phyloP scores from a whole-genome alignment of 202 grass and related monocot species.

The Digitaria exilis region DNA sequence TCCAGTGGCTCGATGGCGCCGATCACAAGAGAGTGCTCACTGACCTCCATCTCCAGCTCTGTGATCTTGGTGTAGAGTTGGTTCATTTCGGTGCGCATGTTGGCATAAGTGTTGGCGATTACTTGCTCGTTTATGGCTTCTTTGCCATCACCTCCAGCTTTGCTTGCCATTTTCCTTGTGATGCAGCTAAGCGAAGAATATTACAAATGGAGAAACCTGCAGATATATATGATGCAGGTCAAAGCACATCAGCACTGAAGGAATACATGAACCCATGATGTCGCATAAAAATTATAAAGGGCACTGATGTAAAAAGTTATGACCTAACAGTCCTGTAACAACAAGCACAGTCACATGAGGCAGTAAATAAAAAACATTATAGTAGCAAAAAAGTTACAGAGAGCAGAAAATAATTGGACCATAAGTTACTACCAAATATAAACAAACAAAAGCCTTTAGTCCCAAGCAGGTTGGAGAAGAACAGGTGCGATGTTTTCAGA shows the following conservation, averaged over 20 bases:
- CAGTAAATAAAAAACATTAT: neutral
- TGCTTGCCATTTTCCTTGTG: slow-evolving; percentile 55
- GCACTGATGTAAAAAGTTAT: neutral
- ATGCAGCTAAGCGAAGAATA: neutral
- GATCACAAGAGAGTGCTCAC: slow-evolving; percentile 83
- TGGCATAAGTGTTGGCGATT: slow-evolving; percentile 64
- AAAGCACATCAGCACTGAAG: neutral
- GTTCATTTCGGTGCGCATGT: slow-evolving; percentile 83
- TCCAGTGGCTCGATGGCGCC: slow-evolving; percentile 73
- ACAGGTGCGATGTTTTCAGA: neutral
- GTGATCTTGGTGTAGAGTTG: slow-evolving; percentile 93
- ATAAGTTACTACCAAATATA: neutral
- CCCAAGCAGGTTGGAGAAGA: neutral
- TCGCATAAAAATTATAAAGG: neutral
- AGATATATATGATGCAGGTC: neutral
- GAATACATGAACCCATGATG: neutral
- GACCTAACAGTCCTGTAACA: neutral
- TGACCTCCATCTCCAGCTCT: slow-evolving; percentile 84
- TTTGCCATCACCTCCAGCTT: slow-evolving; percentile 41
- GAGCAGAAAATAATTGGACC: neutral
- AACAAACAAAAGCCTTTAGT: neutral
- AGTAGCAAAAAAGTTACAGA: neutral
- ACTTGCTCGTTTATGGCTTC: slow-evolving; percentile 74
- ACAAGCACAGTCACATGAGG: neutral
- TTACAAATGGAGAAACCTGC: neutral